Conservation (phyloP, 352 stramenopile species). For the Aphanomyces invadans region DNA sequence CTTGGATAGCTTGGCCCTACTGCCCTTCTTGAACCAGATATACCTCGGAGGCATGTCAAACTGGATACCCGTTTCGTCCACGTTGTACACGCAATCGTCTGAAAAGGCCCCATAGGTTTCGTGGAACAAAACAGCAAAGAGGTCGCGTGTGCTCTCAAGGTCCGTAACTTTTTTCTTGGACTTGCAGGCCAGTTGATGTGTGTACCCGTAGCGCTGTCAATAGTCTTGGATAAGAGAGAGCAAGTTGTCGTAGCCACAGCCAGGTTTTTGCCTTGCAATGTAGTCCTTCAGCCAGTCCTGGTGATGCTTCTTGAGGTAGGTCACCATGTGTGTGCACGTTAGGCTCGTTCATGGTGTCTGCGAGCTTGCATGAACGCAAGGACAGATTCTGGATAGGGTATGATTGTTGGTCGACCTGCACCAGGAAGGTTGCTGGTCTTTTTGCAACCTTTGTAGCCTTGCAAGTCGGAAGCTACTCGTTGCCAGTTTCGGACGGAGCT, state of each 20-base stretch:
- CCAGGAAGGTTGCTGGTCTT: background rate
- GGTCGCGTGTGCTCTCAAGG: background rate
- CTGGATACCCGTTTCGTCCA: constrained; percentile 26
- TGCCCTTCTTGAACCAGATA: constrained; percentile 21
- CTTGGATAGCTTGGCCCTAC: background rate
- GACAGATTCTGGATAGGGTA: background rate
- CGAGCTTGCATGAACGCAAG: background rate
- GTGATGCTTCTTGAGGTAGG: background rate
- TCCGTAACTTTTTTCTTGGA: background rate
- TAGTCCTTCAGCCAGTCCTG: background rate
- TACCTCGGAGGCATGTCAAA: constrained; percentile 17
- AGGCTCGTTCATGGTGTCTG: background rate
- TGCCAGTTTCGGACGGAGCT: background rate
- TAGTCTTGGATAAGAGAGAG: background rate
- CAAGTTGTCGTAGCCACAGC: background rate
- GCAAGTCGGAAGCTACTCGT: background rate
- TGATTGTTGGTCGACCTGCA: background rate
- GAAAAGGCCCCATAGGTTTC: background rate
- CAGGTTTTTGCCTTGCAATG: background rate
- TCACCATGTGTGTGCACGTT: background rate
- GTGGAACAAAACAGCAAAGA: background rate
- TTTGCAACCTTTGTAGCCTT: background rate
- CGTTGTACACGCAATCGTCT: constrained; percentile 2
- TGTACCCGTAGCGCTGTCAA: background rate
- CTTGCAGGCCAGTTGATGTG: background rate